Evolutionary conservation across 1,284 basidiomycete species (phyloP).

Genomic region (Trichosporon coremiiforme): DNA sequence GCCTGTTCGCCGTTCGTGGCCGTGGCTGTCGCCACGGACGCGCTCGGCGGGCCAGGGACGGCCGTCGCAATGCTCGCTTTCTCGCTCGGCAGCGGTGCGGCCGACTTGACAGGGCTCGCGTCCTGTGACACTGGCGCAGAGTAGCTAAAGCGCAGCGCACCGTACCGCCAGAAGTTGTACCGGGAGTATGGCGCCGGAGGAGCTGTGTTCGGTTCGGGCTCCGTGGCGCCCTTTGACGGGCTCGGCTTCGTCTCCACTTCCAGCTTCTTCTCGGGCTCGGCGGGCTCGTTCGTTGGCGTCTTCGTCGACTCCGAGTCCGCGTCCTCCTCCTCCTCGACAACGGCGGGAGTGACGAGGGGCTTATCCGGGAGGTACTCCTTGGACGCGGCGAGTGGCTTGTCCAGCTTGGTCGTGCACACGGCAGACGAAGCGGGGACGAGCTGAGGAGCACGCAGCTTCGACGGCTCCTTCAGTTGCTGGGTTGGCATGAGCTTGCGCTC

Average conservation of each 20-base stretch:
- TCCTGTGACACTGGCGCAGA: constrained; percentile 28
- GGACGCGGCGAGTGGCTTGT: constrained; percentile 44
- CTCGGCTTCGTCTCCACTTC: neutral
- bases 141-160: constrained; percentile 28
- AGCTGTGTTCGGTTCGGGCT: constrained; percentile 16
- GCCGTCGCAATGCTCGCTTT: neutral
- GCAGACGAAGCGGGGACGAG: constrained; percentile 46
- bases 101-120: constrained; percentile 24
- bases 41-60: constrained; percentile 23
- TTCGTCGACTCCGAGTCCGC: constrained; percentile 25
- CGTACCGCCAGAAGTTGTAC: constrained; percentile 33
- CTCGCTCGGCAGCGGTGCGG: constrained; percentile 17
- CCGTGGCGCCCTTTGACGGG: neutral
- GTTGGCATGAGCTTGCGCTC: constrained; percentile 66
- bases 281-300: constrained; percentile 33
- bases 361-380: constrained; percentile 37
- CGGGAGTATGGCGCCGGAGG: constrained; percentile 18
- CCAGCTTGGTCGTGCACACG: constrained; percentile 31
- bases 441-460: constrained; percentile 38
- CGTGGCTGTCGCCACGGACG: constrained; percentile 31
- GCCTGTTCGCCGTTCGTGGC: neutral
- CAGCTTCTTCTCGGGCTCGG: constrained; percentile 19
- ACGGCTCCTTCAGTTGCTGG: constrained; percentile 47
- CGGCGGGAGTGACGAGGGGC: neutral
- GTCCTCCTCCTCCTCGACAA: constrained; percentile 24